Base-by-base conservation (phyloP, 768 basidiomycete genomes). In the Rhizopogon vulgaris region DNA sequence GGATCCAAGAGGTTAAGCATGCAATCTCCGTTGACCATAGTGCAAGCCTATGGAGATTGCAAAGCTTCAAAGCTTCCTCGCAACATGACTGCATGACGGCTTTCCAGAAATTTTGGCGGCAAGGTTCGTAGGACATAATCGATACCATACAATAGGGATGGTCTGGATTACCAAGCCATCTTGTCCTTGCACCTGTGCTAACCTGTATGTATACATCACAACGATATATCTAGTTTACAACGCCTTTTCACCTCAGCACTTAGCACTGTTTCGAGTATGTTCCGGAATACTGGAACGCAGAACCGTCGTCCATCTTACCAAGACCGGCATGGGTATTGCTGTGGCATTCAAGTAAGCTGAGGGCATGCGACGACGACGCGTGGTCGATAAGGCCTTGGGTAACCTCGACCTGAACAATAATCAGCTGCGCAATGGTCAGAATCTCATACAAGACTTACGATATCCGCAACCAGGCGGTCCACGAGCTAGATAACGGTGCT, bases 211-310 rank as follows among this genome's bases (percentile, higher is more conserved):
- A 22, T 22, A 30, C 9, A 8, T 30, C 27, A 28, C 0, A 28
- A 25, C n/a, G 27, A 11, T 30, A 11, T 42, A 22, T 22, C 22
- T 22, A 22, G 3, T 42, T 28, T 42, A 6, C 10, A 27, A 25
- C 41, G 10, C n/a, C 17, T 27, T 43, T 18, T 45, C 28, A 32
- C 30, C 28, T 30, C 25, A 17, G 10, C 45, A 45, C 42, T 73
- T 70, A 89, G 64, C 87, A 90, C 15, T 79, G 69, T 60, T 82
- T 85, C 43, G 85, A 76, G 62, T 78, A 89, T 3, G 87, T 87
- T 11, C 86, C 85, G 42, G 74, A 79, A 37, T 72, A 61, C 51
- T 67, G 56, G 30, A 72, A 73, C 7, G 73, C 79, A 2, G 77
- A 74, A 0, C 75, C 78, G 41, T 70, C 56, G 25, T 80, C 75